These are phyloP conservation scores for Paxillus rubicundulus DNA, from an alignment of 768 basidiomycete genomes.

Conservation along the genomic window DNA sequence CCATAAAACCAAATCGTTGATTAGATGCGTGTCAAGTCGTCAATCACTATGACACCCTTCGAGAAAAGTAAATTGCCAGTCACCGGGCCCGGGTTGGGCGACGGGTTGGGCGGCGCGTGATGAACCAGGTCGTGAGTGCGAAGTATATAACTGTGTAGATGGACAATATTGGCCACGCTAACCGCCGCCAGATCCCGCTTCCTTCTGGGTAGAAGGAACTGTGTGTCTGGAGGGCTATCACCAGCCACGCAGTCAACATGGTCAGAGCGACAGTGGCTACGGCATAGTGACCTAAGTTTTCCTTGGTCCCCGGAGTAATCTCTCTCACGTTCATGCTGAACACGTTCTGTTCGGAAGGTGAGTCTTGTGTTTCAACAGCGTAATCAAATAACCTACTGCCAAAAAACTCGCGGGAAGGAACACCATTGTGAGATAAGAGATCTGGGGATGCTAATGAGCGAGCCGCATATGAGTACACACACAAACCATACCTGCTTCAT, in stretches of 20 bases:
- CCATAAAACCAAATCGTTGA: too few species aligned
- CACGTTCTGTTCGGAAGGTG: constrained; percentile 27
- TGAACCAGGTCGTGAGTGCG: neutral
- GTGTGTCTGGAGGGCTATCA: constrained; percentile 46
- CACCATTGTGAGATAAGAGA: constrained; percentile 54
- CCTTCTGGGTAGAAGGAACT: constrained; percentile 9
- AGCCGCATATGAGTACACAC: neutral
- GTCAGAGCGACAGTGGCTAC: constrained; percentile 45
- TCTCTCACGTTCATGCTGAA: constrained; percentile 29
- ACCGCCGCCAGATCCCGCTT: constrained; percentile 10
- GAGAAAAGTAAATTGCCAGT: too few species aligned
- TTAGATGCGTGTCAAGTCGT: too few species aligned
- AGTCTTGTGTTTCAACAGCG: neutral
- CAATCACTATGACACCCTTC: too few species aligned
- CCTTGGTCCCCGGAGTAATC: constrained; percentile 25
- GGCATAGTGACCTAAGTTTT: constrained; percentile 38
- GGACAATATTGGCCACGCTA: constrained; percentile 23
- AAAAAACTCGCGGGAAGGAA: constrained; percentile 53
- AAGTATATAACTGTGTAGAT: constrained; percentile 2
- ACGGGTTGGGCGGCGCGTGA: too few species aligned
- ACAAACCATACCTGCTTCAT: constrained; percentile 30
- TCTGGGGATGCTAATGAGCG: constrained; percentile 29
- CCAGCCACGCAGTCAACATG: constrained; percentile 49
- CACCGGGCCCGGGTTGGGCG: too few species aligned
- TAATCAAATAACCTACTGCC: constrained; percentile 17